Evolutionary conservation across 352 stramenopile genomes (phyloP).

Genomic region (Pythium apleroticum): DNA sequence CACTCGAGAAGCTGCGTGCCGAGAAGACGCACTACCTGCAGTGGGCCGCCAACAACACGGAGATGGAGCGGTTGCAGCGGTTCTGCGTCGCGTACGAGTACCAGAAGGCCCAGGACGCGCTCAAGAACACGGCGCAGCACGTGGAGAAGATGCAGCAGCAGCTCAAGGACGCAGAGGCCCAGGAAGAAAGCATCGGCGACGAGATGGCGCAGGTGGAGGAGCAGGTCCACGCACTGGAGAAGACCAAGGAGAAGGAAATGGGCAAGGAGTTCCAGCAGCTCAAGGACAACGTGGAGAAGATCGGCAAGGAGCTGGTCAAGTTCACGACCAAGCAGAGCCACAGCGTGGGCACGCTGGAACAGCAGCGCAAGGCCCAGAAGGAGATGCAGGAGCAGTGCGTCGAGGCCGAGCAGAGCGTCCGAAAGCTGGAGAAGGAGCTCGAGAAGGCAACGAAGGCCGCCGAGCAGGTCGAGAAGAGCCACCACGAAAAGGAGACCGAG

Average conservation of each 20-base stretch:
- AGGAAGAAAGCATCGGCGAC: constrained; percentile 54
- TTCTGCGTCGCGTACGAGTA: constrained; percentile 98
- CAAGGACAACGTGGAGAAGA: constrained; percentile 76
- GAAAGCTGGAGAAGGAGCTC: constrained; percentile 85
- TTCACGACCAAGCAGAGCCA: constrained; percentile 82
- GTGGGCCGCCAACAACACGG: constrained; percentile 98
- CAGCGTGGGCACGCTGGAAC: constrained; percentile 65
- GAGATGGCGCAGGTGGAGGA: constrained; percentile 86
- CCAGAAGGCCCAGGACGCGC: constrained; percentile 83
- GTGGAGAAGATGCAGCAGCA: constrained; percentile 89
- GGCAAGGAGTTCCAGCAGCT: constrained; percentile 80
- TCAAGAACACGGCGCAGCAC: constrained; percentile 86
- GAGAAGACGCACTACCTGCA: constrained; percentile 99
- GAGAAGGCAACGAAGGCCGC: constrained; percentile 66
- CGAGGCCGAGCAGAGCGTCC: constrained; percentile 77
- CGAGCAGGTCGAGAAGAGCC: constrained; percentile 44
- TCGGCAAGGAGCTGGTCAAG: constrained; percentile 84
- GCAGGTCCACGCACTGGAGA: constrained; percentile 50
- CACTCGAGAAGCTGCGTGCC: constrained; percentile 95
- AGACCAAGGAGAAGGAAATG: constrained; percentile 81
- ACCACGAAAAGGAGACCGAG: constrained; percentile 58
- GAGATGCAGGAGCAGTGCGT: constrained; percentile 66
- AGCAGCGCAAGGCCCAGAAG: constrained; percentile 59
- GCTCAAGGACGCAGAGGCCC: constrained; percentile 68
- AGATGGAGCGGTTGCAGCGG: constrained; percentile 96